phyloP scores from a whole-genome alignment of 2,329 filamentous ascomycete species.

The Meredithiella fracta region DNA sequence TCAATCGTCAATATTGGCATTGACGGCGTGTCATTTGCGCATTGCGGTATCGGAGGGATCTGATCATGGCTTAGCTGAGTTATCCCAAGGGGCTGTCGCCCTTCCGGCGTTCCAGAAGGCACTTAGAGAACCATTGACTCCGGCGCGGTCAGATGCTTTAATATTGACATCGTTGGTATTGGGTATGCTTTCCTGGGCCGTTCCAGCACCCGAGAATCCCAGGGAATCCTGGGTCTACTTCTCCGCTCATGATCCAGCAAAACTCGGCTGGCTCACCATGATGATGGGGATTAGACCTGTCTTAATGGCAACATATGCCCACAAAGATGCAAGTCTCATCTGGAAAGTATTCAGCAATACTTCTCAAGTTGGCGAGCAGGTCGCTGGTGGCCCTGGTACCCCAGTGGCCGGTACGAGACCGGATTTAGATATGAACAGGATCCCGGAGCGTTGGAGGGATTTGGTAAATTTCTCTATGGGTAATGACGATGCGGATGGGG shows the following conservation, averaged over 20 bases:
- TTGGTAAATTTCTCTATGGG: slow-evolving; percentile 13
- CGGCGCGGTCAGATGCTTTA: slow-evolving; percentile 17
- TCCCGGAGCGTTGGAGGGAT: slow-evolving; percentile 15
- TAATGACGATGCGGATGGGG: slow-evolving; percentile 8
- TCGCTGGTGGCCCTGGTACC: slow-evolving; percentile 14
- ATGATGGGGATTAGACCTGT: slow-evolving; percentile 17
- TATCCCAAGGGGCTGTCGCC: slow-evolving; percentile 17
- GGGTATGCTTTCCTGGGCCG: slow-evolving; percentile 17
- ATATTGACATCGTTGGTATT: slow-evolving; percentile 18
- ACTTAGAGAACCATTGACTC: slow-evolving; percentile 15
- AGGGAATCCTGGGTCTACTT: slow-evolving; percentile 17
- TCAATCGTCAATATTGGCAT: slow-evolving; percentile 17
- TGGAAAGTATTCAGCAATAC: slow-evolving; percentile 11
- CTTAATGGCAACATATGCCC: slow-evolving; percentile 15
- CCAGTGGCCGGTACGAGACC: slow-evolving; percentile 13
- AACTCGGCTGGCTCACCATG: slow-evolving; percentile 17
- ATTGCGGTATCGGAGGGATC: slow-evolving; percentile 8
- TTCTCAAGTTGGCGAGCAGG: slow-evolving; percentile 12
- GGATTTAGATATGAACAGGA: slow-evolving; percentile 14
- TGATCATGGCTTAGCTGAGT: slow-evolving; percentile 16
- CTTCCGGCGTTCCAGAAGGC: slow-evolving; percentile 16
- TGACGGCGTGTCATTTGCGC: slow-evolving; percentile 18
- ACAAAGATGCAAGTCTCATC: slow-evolving; percentile 16
- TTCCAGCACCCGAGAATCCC: slow-evolving; percentile 13
- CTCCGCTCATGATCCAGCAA: slow-evolving; percentile 7